Base-by-base conservation (phyloP, 2,329 filamentous ascomycete species). In the Neofusicoccum kwambonambiense region DNA sequence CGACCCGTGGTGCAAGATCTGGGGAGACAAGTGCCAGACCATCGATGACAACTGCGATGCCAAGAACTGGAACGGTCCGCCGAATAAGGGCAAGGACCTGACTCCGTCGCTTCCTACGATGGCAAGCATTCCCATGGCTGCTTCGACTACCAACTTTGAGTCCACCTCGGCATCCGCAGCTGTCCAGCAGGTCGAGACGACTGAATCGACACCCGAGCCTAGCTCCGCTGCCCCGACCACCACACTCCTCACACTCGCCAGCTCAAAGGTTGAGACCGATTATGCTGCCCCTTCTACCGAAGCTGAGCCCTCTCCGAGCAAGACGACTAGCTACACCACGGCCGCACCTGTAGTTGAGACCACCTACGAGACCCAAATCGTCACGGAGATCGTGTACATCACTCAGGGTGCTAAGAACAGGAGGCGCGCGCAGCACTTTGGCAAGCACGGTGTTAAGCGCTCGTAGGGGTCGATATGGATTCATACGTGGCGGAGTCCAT, bases 11-110 rank as follows among this genome's bases (percentile, higher is more conserved):
- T 93, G 90, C 76, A 75, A 82, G 54, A 77, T 83, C 39, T 91
- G 87, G 87, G 83, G 87, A 71, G 72, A 76, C 12, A 89, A 89
- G 77, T 92, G 90, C 77, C 74, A 75, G 49, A 73, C 64, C 19
- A 76, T 83, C 67, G 72, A 80, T 44, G 71, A 75, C 13, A 69
- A 71, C 31, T 84, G 82, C 74, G 75, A 68, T 4, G 74, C 75
- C 12, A 74, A 73, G 9, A 74, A 80, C 67, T 81, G 75, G 69
- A 72, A 74, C 17, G 81, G 80, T 1, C 81, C 81, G 5, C 79
- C 79, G 0, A 77, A 80, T 69, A 75, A 76, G 68, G 78, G 75
- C 63, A 74, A 79, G 70, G 73, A 72, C 39, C 69, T 82, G 8
- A 79, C 74, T 2, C 74, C 74, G 8, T 68, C 73, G 6, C 68